Base-by-base conservation (phyloP, 2,329 filamentous ascomycete genomes). In the Aaosphaeria arxii region DNA sequence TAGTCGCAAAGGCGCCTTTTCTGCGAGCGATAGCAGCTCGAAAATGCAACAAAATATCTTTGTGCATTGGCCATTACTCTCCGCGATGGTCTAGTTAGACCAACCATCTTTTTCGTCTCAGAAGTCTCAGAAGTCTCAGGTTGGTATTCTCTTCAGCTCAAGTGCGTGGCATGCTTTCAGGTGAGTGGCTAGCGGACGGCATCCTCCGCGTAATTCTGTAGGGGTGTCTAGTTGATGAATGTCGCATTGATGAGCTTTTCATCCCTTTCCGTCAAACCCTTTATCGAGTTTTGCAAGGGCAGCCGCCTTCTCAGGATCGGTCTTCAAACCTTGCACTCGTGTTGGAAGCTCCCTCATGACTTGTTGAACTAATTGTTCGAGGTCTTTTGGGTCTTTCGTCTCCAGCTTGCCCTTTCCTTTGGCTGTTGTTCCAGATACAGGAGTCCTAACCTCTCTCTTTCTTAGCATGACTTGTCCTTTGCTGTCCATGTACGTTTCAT, bases 401-500 rank as follows among this genome's bases (percentile, higher is more conserved):
- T 63, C 57, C n/a, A 61, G 47, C 49, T 61, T 58, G 39, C 53
- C 50, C 46, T 66, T 66, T 11, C 56, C 55, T 44, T 69, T 67
- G 3, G 53, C 57, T 11, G 62, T 57, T 24, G 51, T 55, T 38
- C 49, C 40, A 13, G 52, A 43, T 33, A 11, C 47, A 6, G 50
- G 39, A 35, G 46, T 49, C 11, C 55, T 55, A 4, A 53, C 50
- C 41, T 70, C 74, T 46, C 76, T 71, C 40, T 74, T 68, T 4
- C 74, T 53, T 32, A 78, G 56, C 47, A 75, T 71, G n/a, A 77
- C 74, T 48, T 77, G 74, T 5, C 75, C 75, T 49, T 74, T 73
- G 31, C 58, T 60, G 42, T 78, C 75, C 72, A 77, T 75, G 50
- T 76, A 77, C 1, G 75, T 77, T 56, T 78, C 75, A 48, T 77